A percentile compares a stretch with the other conserved stretches of the same genome.
phyloP scores from a whole-genome alignment of 306 rosid genomes.

The Dalbergia cultrata region DNA sequence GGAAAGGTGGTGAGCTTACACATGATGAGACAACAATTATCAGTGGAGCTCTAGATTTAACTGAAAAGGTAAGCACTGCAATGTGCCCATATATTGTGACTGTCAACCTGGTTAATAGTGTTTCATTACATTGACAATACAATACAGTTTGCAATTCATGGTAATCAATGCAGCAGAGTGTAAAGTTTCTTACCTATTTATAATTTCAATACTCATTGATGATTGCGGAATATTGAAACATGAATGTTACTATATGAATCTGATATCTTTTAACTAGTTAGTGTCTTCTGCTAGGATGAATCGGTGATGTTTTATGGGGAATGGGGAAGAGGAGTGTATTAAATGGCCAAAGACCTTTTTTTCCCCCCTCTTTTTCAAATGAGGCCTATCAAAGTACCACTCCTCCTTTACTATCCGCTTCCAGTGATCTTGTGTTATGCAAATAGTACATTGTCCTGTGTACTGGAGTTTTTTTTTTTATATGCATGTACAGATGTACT shows the following conservation, averaged over 20 bases:
- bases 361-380: no score
- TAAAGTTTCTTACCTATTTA: conserved; percentile 33
- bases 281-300: conserved; percentile 9
- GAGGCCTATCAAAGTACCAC: conserved; percentile 16
- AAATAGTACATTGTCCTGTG: not conserved
- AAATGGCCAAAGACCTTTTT: not conserved
- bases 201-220: conserved; percentile 27
- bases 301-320: conserved; percentile 16
- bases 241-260: conserved; percentile 26
- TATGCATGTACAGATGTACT: no score
- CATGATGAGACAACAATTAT: conserved; percentile 96
- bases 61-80: conserved; percentile 74
- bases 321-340: conserved; percentile 7
- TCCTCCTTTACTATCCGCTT: conserved; percentile 15
- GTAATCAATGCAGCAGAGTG: not conserved
- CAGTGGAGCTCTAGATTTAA: conserved; percentile 95
- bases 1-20: conserved; percentile 98
- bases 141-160: conserved; percentile 23
- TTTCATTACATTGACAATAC: conserved; percentile 6
- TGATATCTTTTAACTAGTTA: conserved; percentile 27
- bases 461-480: not conserved
- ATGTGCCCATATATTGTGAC: conserved; percentile 20
- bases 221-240: conserved; percentile 32
- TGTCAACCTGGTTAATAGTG: conserved; percentile 16
- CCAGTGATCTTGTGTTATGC: conserved; percentile 26